phyloP scores from a whole-genome alignment of 2,329 filamentous ascomycete genomes.

The Beauveria brongniartii region DNA sequence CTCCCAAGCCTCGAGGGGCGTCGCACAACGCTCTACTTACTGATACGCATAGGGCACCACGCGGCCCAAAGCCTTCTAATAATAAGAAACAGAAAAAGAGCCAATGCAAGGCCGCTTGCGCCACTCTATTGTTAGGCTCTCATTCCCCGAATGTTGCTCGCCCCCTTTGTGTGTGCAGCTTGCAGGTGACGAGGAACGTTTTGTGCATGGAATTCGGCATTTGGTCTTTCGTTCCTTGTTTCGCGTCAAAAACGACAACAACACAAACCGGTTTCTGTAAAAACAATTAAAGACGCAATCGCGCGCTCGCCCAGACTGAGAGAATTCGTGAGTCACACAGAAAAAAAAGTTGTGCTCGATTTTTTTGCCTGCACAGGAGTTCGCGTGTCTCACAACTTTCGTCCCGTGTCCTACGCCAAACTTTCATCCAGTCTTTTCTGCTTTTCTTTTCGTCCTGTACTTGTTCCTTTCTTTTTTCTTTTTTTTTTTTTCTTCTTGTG shows the following conservation, averaged over 20 bases:
- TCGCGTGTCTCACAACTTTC: not conserved
- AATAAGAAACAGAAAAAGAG: no score
- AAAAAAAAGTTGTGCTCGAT: not conserved
- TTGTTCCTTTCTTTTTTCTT: not conserved
- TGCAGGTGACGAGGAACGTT: no score
- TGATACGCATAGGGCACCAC: no score
- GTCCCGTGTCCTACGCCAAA: not conserved
- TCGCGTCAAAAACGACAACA: not conserved
- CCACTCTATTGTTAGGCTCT: not conserved
- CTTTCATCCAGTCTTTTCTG: not conserved
- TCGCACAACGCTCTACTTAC: not conserved
- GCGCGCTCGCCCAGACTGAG: not conserved
- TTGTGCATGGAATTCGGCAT: not conserved
- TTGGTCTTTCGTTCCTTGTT: not conserved
- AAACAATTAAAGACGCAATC: not conserved
- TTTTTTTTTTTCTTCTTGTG: not conserved
- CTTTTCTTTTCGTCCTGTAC: not conserved
- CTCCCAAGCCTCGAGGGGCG: not conserved
- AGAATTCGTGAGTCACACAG: not conserved
- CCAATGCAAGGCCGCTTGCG: not conserved
- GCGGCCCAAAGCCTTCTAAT: not conserved
- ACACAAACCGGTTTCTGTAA: not conserved
- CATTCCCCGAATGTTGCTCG: not conserved
- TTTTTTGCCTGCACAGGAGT: not conserved
- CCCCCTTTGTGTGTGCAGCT: no score